Conservation (phyloP, 345 rosid genomes). For the Adansonia digitata region DNA sequence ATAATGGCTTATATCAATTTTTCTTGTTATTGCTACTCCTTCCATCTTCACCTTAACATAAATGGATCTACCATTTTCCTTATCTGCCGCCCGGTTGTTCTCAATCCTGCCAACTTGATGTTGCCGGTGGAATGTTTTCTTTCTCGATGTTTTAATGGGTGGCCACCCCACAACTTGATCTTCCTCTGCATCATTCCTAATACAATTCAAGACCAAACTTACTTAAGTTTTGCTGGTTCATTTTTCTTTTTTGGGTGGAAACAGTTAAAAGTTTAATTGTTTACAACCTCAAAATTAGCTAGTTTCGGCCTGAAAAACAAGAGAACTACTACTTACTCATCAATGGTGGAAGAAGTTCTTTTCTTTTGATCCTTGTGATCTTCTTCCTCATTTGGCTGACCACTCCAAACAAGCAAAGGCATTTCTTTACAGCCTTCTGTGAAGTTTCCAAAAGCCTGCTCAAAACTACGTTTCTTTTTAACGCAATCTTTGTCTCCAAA, state of each 20-base stretch:
- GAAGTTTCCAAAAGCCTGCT: slow-evolving; percentile 24
- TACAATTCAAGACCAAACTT: background rate
- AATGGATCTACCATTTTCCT: slow-evolving; percentile 26
- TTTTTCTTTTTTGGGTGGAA: no score
- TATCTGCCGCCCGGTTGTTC: slow-evolving; percentile 8
- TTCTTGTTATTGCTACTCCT: slow-evolving; percentile 60
- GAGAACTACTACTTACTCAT: slow-evolving; percentile 54
- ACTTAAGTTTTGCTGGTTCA: background rate
- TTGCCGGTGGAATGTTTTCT: slow-evolving; percentile 33
- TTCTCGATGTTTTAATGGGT: slow-evolving; percentile 65
- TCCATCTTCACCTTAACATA: slow-evolving; percentile 79
- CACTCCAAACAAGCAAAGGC: slow-evolving; percentile 38
- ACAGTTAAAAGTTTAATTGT: no score
- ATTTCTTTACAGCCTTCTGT: slow-evolving; percentile 3
- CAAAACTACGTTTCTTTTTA: slow-evolving; percentile 29
- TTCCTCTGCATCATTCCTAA: slow-evolving; percentile 26
- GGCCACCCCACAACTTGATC: slow-evolving; percentile 66
- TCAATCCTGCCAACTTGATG: slow-evolving; percentile 13
- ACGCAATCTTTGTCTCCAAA: background rate
- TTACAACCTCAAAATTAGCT: no score
- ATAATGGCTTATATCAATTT: slow-evolving; percentile 45
- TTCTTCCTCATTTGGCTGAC: slow-evolving; percentile 52
- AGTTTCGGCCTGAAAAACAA: background rate
- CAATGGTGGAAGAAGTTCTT: slow-evolving; percentile 21
- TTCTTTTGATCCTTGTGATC: slow-evolving; percentile 26